phyloP scores from a whole-genome alignment of 1,284 basidiomycete species.

The Wolfiporia cocos region DNA sequence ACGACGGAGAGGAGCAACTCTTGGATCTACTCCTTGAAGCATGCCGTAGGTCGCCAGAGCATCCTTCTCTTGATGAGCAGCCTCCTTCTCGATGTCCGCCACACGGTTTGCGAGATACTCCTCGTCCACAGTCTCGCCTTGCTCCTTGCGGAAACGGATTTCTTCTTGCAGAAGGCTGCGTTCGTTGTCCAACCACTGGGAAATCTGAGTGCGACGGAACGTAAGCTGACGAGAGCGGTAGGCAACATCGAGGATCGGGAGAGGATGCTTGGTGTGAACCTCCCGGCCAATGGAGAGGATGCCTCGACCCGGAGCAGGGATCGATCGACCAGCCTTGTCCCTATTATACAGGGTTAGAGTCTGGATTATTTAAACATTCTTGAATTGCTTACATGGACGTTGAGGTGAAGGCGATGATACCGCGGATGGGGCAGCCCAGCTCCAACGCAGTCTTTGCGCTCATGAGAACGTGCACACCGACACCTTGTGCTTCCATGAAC shows the following conservation, averaged over 20 bases:
- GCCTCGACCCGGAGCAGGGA: conserved; percentile 91
- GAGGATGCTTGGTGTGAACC: conserved; percentile 66
- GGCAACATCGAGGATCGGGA: conserved; percentile 73
- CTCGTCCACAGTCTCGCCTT: conserved; percentile 51
- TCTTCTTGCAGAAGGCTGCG: conserved; percentile 80
- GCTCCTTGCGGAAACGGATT: conserved; percentile 52
- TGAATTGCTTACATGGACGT: conserved; percentile 77
- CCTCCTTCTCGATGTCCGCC: conserved; percentile 84
- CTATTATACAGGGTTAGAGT: conserved; percentile 33
- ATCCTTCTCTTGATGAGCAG: conserved; percentile 86
- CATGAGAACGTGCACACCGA: conserved; percentile 97
- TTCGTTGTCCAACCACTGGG: conserved; percentile 90
- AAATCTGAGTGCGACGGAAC: conserved; percentile 91
- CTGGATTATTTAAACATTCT: conserved; percentile 4
- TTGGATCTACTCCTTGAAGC: conserved; percentile 85
- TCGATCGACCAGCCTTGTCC: conserved; percentile 92
- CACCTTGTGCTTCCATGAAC: conserved; percentile 98
- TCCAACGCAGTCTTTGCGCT: conserved; percentile 93
- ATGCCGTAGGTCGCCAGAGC: conserved; percentile 88
- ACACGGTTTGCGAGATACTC: conserved; percentile 72
- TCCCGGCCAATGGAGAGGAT: conserved; percentile 84
- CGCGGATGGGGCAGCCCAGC: conserved; percentile 90
- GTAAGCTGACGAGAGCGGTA: conserved; percentile 89
- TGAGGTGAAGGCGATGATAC: conserved; percentile 92
- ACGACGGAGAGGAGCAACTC: conserved; percentile 86